These are phyloP conservation scores for Rosa multiflora DNA, from an alignment of 306 rosid species.

Conservation along the genomic window DNA sequence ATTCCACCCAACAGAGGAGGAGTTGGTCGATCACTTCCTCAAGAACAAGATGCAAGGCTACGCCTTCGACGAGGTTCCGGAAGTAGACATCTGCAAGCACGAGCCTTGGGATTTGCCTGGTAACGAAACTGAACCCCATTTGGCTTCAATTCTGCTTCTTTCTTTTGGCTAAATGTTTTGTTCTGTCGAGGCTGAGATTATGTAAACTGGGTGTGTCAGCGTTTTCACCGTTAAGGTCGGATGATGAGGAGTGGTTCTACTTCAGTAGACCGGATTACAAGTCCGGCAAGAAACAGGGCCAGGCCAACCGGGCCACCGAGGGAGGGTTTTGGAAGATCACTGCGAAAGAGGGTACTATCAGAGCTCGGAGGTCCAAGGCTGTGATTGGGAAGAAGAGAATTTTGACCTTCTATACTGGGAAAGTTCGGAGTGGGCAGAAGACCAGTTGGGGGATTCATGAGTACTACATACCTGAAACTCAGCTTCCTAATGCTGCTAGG, in stretches of 20 bases:
- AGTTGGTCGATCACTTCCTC: constrained; percentile 49
- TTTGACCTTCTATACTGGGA: constrained; percentile 48
- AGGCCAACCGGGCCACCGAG: constrained; percentile 40
- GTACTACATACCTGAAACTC: constrained; percentile 34
- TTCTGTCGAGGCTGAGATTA: not conserved
- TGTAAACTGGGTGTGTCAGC: constrained; percentile 18
- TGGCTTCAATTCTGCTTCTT: not conserved
- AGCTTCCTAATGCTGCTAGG: not conserved
- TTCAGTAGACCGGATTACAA: constrained; percentile 40
- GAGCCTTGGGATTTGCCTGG: constrained; percentile 67
- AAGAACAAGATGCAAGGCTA: constrained; percentile 35
- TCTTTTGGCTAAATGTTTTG: not conserved
- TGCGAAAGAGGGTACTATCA: constrained; percentile 16
- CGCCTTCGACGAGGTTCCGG: constrained; percentile 15
- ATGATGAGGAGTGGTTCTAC: constrained; percentile 63
- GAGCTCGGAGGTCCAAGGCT: too few relatives aligned
- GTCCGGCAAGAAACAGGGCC: constrained; percentile 21
- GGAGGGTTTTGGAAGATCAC: constrained; percentile 76
- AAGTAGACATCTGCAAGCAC: constrained; percentile 39
- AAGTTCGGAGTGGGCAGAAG: constrained; percentile 22
- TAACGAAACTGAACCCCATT: not conserved
- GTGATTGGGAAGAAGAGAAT: constrained; percentile 64
- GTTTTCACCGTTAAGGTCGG: constrained; percentile 29
- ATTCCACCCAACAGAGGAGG: constrained; percentile 68
- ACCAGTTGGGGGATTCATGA: constrained; percentile 74